A percentile compares a stretch with the other conserved stretches of the same genome.
Conservation (phyloP, 768 basidiomycete species). For the Mycena amicta region DNA sequence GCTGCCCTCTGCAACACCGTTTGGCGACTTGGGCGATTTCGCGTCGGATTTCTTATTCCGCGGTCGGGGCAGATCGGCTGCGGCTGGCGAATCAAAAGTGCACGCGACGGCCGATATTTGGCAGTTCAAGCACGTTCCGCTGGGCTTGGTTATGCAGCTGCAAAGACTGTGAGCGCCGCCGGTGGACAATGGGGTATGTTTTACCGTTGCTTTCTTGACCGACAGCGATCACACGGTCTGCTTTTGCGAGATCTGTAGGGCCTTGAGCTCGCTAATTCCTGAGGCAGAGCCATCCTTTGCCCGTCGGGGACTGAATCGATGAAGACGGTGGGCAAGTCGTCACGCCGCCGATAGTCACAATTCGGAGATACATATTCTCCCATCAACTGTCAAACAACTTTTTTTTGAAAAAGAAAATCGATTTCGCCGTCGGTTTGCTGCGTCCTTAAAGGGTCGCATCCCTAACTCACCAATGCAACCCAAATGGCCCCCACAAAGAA, state of each 20-base stretch:
- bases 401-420: background rate
- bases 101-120: constrained; percentile 22
- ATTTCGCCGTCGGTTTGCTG: constrained; percentile 5
- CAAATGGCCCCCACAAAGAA: background rate
- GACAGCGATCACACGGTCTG: constrained; percentile 17
- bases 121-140: constrained; percentile 22
- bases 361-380: background rate
- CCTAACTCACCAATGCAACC: constrained; percentile 4
- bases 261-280: constrained; percentile 2
- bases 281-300: background rate
- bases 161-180: too few relatives aligned
- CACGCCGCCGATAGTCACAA: too few relatives aligned
- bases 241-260: constrained; percentile 12
- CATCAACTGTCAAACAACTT: background rate
- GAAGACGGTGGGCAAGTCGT: background rate
- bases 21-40: constrained; percentile 12
- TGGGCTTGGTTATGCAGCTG: constrained; percentile 21
- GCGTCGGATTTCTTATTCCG: constrained; percentile 20
- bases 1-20: constrained; percentile 12
- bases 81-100: constrained; percentile 22
- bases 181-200: too few relatives aligned
- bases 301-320: constrained; percentile 10
- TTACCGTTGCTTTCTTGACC: constrained; percentile 16
- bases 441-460: constrained; percentile 8
- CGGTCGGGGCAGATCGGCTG: constrained; percentile 16